Evolutionary conservation across 2,329 filamentous ascomycete genomes (phyloP).

Genomic region (Claviceps paspali): DNA sequence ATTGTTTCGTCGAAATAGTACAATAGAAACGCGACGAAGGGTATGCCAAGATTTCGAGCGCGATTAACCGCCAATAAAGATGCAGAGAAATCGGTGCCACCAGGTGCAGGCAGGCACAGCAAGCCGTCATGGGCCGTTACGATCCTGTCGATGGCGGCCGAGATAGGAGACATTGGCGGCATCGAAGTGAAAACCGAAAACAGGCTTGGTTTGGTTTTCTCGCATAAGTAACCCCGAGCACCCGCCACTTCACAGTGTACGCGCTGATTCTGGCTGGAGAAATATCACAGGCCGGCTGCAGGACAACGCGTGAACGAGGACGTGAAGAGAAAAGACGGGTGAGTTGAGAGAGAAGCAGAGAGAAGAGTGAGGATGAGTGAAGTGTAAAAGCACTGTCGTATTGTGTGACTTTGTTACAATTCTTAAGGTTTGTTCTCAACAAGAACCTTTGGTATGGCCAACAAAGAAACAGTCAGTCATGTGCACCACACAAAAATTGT

Average conservation of each 20-base stretch:
- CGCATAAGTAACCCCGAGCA: background rate
- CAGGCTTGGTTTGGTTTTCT: background rate
- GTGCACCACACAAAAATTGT: background rate
- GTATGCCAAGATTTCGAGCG: slow-evolving; percentile 1
- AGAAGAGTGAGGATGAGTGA: background rate
- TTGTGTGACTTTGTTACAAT: background rate
- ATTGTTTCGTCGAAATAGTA: background rate
- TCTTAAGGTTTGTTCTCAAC: background rate
- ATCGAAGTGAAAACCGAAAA: background rate
- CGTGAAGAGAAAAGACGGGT: background rate
- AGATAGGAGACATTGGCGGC: slow-evolving; percentile 1
- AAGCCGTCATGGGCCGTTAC: background rate
- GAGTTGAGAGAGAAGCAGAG: background rate
- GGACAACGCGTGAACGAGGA: background rate
- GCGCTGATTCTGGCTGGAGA: no score
- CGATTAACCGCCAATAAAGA: slow-evolving; percentile 4
- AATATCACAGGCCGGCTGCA: background rate
- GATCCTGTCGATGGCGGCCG: background rate
- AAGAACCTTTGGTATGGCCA: background rate
- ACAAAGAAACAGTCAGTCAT: background rate
- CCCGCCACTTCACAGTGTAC: background rate
- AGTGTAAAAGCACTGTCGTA: background rate
- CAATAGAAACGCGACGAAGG: background rate
- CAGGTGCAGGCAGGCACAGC: slow-evolving; percentile 1
- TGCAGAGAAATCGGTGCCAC: slow-evolving; percentile 1